Evolutionary conservation across 768 basidiomycete genomes (phyloP), one percentile per base, ranked within the genome.

Genomic region (Lepiota brunneoincarnata): DNA sequence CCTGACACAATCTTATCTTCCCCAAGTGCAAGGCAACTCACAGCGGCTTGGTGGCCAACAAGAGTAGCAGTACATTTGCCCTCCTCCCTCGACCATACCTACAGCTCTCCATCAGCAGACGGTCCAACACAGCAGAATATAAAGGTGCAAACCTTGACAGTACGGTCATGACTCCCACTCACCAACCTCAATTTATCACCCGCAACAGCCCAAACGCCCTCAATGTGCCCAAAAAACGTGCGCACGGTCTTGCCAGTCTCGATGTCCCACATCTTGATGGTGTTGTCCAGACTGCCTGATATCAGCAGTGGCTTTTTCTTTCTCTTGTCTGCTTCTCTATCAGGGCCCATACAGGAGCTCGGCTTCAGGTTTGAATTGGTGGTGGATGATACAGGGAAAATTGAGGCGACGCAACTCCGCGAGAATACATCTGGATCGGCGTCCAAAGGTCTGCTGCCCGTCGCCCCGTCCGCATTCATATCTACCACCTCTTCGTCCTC

Each of bases 1-100:
- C 95, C 94, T n/a, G 93, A 95, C 7, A 98, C 83, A 41, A 97
- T 91, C 72, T 95, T 93, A 69, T 98, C 96, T 68, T 98, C 95
- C 2, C 90, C 89, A 11, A 98, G 79, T 12, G 82, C 87, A 35
- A 98, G 70, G 66, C 91, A 93, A 28, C 91, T 96, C 49, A 98
- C 95, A 1, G 97, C 93, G 35, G 91, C 94, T 38, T 91, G 83
- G 64, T 99, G 97, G 0, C 95, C 95, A 35, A 95, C 90, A 4
- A 98, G 79, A 0, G 96, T 99, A 35, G 91, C 80, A 5, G 84
- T 87, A 62, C 93, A 97, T 50, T 80, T 81, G 14, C 90, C 91
- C 58, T 93, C 86, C 59, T 98, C 94, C 50, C 89, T 83, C 53
- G 87, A 88, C 97, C 97, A 98, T 36, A 99, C 88, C 92, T 94